Evolutionary conservation across 73 alveolate species (phyloP).

Genomic region (Paramecium primaurelia): DNA sequence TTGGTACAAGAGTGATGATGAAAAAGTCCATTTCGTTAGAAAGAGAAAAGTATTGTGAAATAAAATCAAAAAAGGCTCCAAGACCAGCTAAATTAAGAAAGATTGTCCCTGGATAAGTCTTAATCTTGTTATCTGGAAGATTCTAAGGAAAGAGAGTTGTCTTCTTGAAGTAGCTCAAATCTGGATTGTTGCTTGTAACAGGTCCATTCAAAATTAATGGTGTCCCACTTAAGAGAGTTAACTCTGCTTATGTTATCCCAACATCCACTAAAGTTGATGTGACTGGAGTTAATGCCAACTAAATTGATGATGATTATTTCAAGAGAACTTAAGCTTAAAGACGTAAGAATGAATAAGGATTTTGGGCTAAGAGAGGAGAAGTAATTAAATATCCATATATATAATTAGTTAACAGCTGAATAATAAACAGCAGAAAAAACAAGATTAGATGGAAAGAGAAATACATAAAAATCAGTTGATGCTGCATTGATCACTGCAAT

Average conservation of each 20-base stretch:
- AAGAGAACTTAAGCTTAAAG: conserved; percentile 38
- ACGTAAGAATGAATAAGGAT: conserved; percentile 52
- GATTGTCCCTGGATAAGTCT: conserved; percentile 83
- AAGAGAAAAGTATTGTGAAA: conserved; percentile 21
- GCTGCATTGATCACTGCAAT: conserved; percentile 48
- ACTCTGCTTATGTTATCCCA: conserved; percentile 83
- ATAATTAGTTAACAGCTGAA: conserved; percentile 57
- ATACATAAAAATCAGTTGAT: conserved; percentile 44
- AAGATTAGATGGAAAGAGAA: conserved; percentile 51
- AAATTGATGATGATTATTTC: conserved; percentile 64
- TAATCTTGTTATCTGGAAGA: conserved; percentile 87
- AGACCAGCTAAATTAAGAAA: conserved; percentile 81
- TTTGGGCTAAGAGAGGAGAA: conserved; percentile 47
- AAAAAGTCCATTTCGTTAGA: conserved; percentile 57
- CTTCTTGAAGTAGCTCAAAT: conserved; percentile 86
- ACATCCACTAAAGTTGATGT: conserved; percentile 83
- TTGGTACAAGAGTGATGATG: conserved; percentile 66
- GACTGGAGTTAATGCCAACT: conserved; percentile 64
- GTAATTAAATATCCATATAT: background rate
- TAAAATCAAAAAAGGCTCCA: conserved; percentile 58
- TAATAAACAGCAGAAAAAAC: conserved; percentile 44
- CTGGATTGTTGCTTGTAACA: conserved; percentile 91
- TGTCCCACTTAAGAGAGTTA: conserved; percentile 92
- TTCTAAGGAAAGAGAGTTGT: conserved; percentile 96
- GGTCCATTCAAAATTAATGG: conserved; percentile 97